Conservation (phyloP, 805 yeast genomes). For the Kodamaea sagamina region DNA sequence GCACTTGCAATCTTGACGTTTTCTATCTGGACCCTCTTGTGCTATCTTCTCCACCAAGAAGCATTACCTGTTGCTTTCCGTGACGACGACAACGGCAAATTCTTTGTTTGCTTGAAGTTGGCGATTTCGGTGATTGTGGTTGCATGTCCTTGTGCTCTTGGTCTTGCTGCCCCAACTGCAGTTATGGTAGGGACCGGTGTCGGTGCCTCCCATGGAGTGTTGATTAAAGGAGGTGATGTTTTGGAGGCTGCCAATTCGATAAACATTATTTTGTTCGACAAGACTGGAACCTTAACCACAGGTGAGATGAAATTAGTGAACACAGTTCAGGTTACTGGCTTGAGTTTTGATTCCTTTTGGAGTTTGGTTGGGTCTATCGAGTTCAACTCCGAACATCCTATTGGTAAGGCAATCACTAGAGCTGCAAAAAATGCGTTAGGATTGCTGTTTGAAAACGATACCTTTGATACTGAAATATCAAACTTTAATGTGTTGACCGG, state of each 20-base stretch:
- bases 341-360: slow-evolving; percentile 46
- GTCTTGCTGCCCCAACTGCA: slow-evolving; percentile 97
- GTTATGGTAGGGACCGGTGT: slow-evolving; percentile 99
- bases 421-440: slow-evolving; percentile 32
- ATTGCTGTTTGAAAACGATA: slow-evolving; percentile 34
- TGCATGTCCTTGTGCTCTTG: slow-evolving; percentile 98
- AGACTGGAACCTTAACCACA: slow-evolving; percentile 91
- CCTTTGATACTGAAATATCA: slow-evolving; percentile 31
- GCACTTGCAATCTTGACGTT: slow-evolving; percentile 66
- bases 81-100: slow-evolving; percentile 51
- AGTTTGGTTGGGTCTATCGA: slow-evolving; percentile 61
- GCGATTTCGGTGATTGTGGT: slow-evolving; percentile 93
- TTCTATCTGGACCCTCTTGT: slow-evolving; percentile 38
- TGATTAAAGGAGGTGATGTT: slow-evolving; percentile 91
- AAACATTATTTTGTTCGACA: slow-evolving; percentile 78
- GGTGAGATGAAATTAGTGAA: slow-evolving; percentile 64
- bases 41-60: slow-evolving; percentile 23
- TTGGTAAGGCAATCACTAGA: slow-evolving; percentile 67
- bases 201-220: slow-evolving; percentile 85
- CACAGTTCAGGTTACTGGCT: slow-evolving; percentile 31
- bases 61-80: slow-evolving; percentile 51
- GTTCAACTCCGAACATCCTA: slow-evolving; percentile 79
- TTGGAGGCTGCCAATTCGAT: slow-evolving; percentile 71
- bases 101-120: slow-evolving; percentile 69
- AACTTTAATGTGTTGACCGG: slow-evolving; percentile 45